Evolutionary conservation across 2,329 filamentous ascomycete genomes (phyloP).

Genomic region (Eutypa lata): DNA sequence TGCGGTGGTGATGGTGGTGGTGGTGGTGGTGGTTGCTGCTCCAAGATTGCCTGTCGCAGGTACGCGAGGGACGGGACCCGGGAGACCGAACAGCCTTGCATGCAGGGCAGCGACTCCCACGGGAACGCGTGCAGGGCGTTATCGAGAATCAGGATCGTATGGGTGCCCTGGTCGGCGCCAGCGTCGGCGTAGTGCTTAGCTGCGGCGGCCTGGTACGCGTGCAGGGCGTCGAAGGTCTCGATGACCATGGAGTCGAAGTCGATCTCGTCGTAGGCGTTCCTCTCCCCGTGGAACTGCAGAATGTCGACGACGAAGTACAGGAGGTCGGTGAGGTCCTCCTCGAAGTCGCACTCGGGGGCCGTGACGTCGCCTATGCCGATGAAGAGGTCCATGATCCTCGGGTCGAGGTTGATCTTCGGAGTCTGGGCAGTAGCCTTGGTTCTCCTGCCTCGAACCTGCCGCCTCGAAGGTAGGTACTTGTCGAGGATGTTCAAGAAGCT

Average conservation of each 20-base stretch:
- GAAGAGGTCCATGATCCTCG: constrained; percentile 78
- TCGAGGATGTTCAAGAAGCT: constrained; percentile 77
- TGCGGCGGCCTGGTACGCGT: constrained; percentile 66
- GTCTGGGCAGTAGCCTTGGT: constrained; percentile 37
- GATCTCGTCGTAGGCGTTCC: constrained; percentile 95
- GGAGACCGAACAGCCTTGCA: constrained; percentile 75
- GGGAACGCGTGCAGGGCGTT: constrained; percentile 88
- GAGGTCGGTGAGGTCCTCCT: constrained; percentile 86
- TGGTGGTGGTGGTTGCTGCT: constrained; percentile 32
- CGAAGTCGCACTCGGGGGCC: constrained; percentile 67
- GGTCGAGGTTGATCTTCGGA: constrained; percentile 47
- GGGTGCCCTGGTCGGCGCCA: constrained; percentile 45
- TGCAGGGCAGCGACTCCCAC: constrained; percentile 91
- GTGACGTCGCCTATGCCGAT: constrained; percentile 76
- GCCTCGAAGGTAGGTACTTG: constrained; percentile 80
- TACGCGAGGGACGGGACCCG: constrained; percentile 84
- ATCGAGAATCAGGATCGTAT: constrained; percentile 88
- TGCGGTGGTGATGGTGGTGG: not conserved
- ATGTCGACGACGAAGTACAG: constrained; percentile 97
- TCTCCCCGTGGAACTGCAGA: constrained; percentile 92
- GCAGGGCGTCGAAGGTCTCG: constrained; percentile 80
- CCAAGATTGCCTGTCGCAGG: constrained; percentile 71
- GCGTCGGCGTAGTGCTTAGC: constrained; percentile 38
- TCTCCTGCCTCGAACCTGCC: constrained; percentile 56
- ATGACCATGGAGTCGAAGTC: constrained; percentile 92